phyloP scores from a whole-genome alignment of 495 filamentous ascomycete species.

The Glarea lozoyensis region DNA sequence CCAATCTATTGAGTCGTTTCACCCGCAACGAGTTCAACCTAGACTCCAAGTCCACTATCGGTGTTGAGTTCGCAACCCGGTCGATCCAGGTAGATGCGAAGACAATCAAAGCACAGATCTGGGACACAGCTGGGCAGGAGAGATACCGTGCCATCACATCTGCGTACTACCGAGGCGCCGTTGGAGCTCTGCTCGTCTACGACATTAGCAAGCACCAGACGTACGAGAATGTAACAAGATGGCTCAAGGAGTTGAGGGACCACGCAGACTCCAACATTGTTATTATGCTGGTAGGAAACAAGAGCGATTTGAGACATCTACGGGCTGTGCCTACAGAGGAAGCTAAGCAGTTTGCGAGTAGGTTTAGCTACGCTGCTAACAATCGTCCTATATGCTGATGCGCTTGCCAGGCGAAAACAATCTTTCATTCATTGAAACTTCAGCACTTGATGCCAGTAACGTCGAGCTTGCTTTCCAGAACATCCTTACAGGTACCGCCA shows the following conservation, averaged over 20 bases:
- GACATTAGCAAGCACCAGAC: constrained; percentile 99
- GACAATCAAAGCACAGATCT: constrained; percentile 99
- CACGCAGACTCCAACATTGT: constrained; percentile 99
- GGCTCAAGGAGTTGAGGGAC: constrained; percentile 97
- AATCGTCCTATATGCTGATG: constrained; percentile 15
- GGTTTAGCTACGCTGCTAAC: constrained; percentile 20
- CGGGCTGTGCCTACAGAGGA: constrained; percentile 97
- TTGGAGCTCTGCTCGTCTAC: constrained; percentile 95
- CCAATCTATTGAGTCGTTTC: constrained; percentile 98
- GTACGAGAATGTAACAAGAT: constrained; percentile 97
- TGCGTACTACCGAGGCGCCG: constrained; percentile 96
- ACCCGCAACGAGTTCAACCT: constrained; percentile 99
- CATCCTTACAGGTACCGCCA: constrained; percentile 84
- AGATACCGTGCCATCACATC: constrained; percentile 98
- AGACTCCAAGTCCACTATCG: constrained; percentile 99
- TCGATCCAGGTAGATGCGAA: constrained; percentile 99
- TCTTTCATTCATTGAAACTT: constrained; percentile 97
- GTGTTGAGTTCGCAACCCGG: constrained; percentile 97
- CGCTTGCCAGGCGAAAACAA: constrained; percentile 73
- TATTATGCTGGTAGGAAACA: constrained; percentile 99
- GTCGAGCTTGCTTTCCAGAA: constrained; percentile 99
- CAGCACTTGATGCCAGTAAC: constrained; percentile 96
- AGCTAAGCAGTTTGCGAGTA: constrained; percentile 97
- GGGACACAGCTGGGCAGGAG: constrained; percentile 99
- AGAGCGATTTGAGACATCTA: constrained; percentile 99